Base-by-base conservation (phyloP, 1,284 basidiomycete species). In the Sporisorium reilianum region DNA sequence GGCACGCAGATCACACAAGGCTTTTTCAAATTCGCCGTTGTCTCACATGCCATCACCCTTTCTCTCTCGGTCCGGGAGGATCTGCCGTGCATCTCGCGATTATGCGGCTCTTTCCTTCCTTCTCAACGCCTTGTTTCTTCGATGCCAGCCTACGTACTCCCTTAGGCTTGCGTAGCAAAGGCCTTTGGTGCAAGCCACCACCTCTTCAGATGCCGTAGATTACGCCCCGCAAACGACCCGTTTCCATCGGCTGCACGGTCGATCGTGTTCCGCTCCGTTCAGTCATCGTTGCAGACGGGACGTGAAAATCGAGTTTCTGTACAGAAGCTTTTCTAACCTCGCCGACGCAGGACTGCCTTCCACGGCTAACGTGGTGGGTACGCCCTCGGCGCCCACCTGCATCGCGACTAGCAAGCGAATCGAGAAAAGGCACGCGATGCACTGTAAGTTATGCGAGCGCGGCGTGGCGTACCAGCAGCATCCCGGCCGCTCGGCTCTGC, bases 311-410 rank as follows among this genome's bases (percentile, higher is more conserved):
- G 36, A 22, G 26, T 22, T 56, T 55, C 54, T 45, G 32, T 32
- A 45, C 16, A 57, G 42, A 53, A 64, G 36, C 32, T 53, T 26
- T 28, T 20, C 20, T 30, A 34, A 22, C n/a, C 46, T 32, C 38
- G 50, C 46, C 36, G 63, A 65, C 55, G 56, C 63, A 54, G 56
- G 36, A n/a, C 22, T 50, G 14, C 5, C 22, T 36, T 11, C 42
- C 22, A 18, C 5, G 16, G 10, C 12, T 45, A 45, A 26, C 45
- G 25, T n/a, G n/a, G 18, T 12, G 25, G 28, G 54, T 36, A 48
- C 44, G 54, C 54, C 54, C 44, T 20, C 59, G 40, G 51, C 56
- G 56, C 56, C 56, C 40, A 46, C 34, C n/a, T 55, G 54, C 54
- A 55, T 55, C 22, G 14, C 16, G 22, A 28, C 18, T 12, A n/a